These are phyloP conservation scores for Mrakia hoshinonis DNA, from an alignment of 768 basidiomycete species.

Conservation along the genomic window DNA sequence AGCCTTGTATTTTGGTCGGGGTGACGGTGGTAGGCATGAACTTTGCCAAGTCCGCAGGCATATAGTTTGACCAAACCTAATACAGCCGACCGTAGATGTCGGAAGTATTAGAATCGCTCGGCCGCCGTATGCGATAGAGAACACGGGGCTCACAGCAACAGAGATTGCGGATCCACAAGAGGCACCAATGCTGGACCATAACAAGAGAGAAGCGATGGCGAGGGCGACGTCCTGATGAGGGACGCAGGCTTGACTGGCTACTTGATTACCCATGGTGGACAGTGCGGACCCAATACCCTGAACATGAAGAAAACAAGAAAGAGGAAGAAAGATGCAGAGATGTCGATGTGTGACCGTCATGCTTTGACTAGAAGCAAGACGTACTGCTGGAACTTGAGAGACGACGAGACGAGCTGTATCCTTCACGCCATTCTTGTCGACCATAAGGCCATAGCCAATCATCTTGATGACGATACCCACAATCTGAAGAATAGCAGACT, in stretches of 20 bases:
- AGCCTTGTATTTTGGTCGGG: slow-evolving; percentile 35
- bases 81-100: slow-evolving; percentile 17
- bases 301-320: background rate
- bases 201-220: slow-evolving; percentile 39
- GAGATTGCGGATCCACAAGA: slow-evolving; percentile 41
- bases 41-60: slow-evolving; percentile 32
- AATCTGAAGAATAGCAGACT: slow-evolving; percentile 31
- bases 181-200: slow-evolving; percentile 43
- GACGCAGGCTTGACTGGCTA: slow-evolving; percentile 41
- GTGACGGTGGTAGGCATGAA: slow-evolving; percentile 35
- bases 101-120: slow-evolving; percentile 17
- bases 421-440: slow-evolving; percentile 32
- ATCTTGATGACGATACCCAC: slow-evolving; percentile 33
- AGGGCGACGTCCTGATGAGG: slow-evolving; percentile 42
- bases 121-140: slow-evolving; percentile 25
- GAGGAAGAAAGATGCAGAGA: background rate
- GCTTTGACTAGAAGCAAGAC: background rate
- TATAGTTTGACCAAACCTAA: slow-evolving; percentile 8
- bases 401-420: slow-evolving; percentile 36
- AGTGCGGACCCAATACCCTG: slow-evolving; percentile 30
- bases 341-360: background rate
- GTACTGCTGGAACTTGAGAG: slow-evolving; percentile 35
- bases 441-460: background rate
- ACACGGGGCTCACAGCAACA: slow-evolving; percentile 32
- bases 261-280: slow-evolving; percentile 39